phyloP scores from a whole-genome alignment of 2,329 filamentous ascomycete genomes.

The Dothistroma pini region DNA sequence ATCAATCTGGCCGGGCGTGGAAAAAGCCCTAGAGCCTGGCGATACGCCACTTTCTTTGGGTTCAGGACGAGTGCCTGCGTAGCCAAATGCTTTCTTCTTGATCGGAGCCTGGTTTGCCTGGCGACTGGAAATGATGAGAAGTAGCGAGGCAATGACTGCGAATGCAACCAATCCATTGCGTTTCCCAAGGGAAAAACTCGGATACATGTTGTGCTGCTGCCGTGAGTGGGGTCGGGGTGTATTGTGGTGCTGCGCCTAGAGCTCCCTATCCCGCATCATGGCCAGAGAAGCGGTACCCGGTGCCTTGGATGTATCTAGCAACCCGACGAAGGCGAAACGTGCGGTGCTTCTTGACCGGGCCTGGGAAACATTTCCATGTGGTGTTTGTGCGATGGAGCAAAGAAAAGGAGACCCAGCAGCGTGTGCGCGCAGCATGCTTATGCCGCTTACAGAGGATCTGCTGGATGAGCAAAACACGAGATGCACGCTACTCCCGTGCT shows the following conservation, averaged over 20 bases:
- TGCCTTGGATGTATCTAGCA: neutral
- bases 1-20: neutral
- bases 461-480: neutral
- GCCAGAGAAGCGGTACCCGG: neutral
- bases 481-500: neutral
- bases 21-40: neutral
- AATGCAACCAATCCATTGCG: conserved; percentile 4
- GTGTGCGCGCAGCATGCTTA: neutral
- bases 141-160: neutral
- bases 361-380: neutral
- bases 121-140: neutral
- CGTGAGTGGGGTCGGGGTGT: too few species aligned
- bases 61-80: neutral
- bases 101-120: neutral
- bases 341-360: neutral
- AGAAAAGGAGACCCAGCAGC: neutral
- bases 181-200: neutral
- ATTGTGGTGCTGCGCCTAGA: neutral
- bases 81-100: neutral
- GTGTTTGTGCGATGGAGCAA: neutral
- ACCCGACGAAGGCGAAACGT: neutral
- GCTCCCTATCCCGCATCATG: neutral
- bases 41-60: neutral
- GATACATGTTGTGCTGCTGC: neutral
- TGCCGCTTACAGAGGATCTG: neutral